A percentile compares a stretch with the other conserved stretches of the same genome.
Evolutionary conservation across 208 protist genomes (phyloP).

Genomic region (Porcisia hertigi): DNA sequence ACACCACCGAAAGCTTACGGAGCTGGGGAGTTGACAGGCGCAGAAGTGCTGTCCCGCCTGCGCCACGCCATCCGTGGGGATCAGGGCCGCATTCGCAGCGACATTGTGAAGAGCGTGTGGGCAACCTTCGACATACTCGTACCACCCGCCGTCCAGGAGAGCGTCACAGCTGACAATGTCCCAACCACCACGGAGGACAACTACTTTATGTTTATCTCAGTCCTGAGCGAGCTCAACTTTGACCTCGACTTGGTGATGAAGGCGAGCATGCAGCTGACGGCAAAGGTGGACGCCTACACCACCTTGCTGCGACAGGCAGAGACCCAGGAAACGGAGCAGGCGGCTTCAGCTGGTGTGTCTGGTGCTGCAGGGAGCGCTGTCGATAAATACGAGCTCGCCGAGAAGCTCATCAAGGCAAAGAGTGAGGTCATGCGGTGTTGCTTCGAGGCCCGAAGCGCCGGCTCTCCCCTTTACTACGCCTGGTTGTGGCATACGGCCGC

Average conservation of each 20-base stretch:
- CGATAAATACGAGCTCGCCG: constrained; percentile 12
- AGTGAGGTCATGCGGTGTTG: constrained; percentile 52
- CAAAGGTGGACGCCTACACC: constrained; percentile 33
- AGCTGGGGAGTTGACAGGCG: constrained; percentile 13
- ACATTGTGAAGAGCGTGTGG: constrained; percentile 72
- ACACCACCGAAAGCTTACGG: not conserved
- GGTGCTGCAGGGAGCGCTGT: not conserved
- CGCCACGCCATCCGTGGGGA: constrained; percentile 45
- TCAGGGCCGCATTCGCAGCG: constrained; percentile 45
- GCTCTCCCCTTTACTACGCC: constrained; percentile 71
- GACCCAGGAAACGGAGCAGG: not conserved
- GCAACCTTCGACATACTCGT: constrained; percentile 68
- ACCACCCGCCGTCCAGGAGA: constrained; percentile 33
- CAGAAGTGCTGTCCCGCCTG: constrained; percentile 28
- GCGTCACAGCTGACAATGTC: constrained; percentile 34
- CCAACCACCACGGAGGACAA: constrained; percentile 21
- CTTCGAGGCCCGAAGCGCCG: constrained; percentile 48
- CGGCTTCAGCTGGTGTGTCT: not conserved
- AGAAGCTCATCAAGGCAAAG: constrained; percentile 39
- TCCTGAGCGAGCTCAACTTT: constrained; percentile 62
- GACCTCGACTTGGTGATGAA: constrained; percentile 43
- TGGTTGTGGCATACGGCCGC: constrained; percentile 74
- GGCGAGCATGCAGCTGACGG: constrained; percentile 28
- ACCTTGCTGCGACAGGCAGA: constrained; percentile 20
- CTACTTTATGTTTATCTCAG: constrained; percentile 63